Evolutionary conservation across 768 basidiomycete genomes (phyloP), one percentile per base, ranked within the genome.

Genomic region (Agrocybe chaxingu): DNA sequence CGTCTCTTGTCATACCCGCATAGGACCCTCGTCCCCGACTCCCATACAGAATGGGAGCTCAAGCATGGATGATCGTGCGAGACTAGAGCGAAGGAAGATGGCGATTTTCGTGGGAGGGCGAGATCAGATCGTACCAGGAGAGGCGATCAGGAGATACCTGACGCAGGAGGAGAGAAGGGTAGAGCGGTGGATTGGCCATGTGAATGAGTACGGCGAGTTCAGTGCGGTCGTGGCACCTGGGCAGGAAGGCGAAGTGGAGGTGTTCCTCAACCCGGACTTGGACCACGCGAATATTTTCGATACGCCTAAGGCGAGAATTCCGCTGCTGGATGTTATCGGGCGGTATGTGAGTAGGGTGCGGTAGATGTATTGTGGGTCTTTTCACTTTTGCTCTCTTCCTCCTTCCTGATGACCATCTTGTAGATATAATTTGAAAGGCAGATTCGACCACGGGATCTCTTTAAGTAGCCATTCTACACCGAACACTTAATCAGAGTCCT

Each of bases 221-320:
- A 13, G 32, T n/a, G 42, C 45, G 16, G 13, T 1, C 8, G 10
- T 16, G 16, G 16, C 16, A 16, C 16, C 42, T 11, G 10, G 38
- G 36, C 8, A 39, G n/a, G 46, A 43, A 36, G 59, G 49, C 19
- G 57, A 47, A 36, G 35, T 72, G 47, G 66, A 75, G 51, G 73
- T 75, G 12, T 42, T 72, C 36, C 72, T 65, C 53, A 68, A 73
- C 50, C 66, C 66, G 2, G 56, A 43, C 3, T 51, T 74, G 18
- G 74, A 75, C 47, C 75, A 76, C 60, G 71, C 73, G 11, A 71
- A 54, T 10, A 64, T 73, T 16, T 74, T 76, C 55, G 73, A 74
- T 52, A 64, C 62, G 2, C 54, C 50, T 40, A 61, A 60, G 39
- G 60, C 67, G 49, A 62, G 64, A 31, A 51, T 45, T 35, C 52